Evolutionary conservation across 768 basidiomycete genomes (phyloP).

Genomic region (Nidularia pulvinata): DNA sequence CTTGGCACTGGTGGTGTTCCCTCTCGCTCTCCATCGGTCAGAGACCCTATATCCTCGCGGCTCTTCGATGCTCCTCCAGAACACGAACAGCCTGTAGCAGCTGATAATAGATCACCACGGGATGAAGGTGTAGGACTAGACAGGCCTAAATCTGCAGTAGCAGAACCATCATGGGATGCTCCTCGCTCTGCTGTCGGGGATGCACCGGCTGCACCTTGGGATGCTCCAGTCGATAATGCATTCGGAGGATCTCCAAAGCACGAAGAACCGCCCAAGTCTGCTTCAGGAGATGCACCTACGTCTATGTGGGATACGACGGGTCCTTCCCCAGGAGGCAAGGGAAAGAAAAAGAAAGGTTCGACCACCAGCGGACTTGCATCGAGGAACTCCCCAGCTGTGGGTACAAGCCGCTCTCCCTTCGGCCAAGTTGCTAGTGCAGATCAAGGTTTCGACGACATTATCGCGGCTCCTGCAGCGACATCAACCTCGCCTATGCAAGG

Average conservation of each 20-base stretch:
- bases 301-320: constrained; percentile 13
- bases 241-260: no score
- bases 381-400: constrained; percentile 15
- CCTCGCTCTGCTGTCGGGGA: constrained; percentile 11
- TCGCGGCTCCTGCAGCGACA: neutral
- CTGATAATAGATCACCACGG: neutral
- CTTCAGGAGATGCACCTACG: constrained; percentile 9
- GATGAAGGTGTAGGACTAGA: neutral
- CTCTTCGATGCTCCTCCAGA: no score
- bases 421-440: constrained; percentile 1
- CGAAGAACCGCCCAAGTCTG: no score
- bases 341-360: constrained; percentile 14
- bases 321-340: no score
- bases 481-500: constrained; percentile 1
- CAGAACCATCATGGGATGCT: constrained; percentile 1
- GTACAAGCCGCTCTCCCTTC: constrained; percentile 11
- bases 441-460: constrained; percentile 3
- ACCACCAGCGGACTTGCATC: constrained; percentile 13
- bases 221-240: constrained; percentile 13
- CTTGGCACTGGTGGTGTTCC: no score
- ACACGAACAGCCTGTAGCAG: no score
- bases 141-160: neutral
- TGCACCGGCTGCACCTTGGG: constrained; percentile 1
- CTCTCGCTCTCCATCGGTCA: no score
- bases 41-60: no score